Evolutionary conservation across 2,329 filamentous ascomycete species (phyloP).

Genomic region (Sordariomycetes sp.): DNA sequence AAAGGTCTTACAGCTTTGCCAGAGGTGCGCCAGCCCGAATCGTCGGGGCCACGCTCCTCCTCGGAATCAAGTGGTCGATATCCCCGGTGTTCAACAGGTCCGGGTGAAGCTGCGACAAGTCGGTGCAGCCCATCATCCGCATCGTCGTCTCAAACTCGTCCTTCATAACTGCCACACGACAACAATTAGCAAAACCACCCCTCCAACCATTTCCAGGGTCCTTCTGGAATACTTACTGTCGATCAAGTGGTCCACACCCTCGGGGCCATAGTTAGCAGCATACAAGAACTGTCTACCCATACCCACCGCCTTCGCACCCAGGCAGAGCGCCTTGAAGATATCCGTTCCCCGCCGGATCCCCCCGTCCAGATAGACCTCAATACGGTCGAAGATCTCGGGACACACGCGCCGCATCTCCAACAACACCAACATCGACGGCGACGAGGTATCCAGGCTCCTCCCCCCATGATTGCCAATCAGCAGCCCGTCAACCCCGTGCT

Average conservation of each 20-base stretch:
- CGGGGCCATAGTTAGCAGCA: slow-evolving; percentile 22
- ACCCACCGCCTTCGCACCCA: slow-evolving; percentile 29
- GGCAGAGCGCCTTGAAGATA: slow-evolving; percentile 29
- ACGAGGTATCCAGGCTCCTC: slow-evolving; percentile 21
- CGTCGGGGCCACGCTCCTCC: background rate
- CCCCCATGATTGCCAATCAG: slow-evolving; percentile 35
- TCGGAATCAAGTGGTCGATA: background rate
- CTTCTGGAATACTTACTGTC: background rate
- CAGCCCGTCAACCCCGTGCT: slow-evolving; percentile 25
- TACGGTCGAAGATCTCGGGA: slow-evolving; percentile 25
- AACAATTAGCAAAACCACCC: background rate
- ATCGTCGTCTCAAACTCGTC: background rate
- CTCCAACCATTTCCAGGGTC: background rate
- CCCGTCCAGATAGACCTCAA: slow-evolving; percentile 27
- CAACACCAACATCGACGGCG: slow-evolving; percentile 24
- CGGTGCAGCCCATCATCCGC: background rate
- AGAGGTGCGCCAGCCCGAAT: background rate
- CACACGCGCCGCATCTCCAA: slow-evolving; percentile 26
- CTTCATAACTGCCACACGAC: background rate
- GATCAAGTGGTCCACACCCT: slow-evolving; percentile 30
- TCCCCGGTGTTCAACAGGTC: background rate
- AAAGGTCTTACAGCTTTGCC: background rate
- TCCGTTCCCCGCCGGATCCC: slow-evolving; percentile 30
- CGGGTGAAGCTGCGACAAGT: background rate
- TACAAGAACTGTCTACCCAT: slow-evolving; percentile 38